Base-by-base conservation (phyloP, 2,329 filamentous ascomycete species). In the Cordyceps tenuipes region DNA sequence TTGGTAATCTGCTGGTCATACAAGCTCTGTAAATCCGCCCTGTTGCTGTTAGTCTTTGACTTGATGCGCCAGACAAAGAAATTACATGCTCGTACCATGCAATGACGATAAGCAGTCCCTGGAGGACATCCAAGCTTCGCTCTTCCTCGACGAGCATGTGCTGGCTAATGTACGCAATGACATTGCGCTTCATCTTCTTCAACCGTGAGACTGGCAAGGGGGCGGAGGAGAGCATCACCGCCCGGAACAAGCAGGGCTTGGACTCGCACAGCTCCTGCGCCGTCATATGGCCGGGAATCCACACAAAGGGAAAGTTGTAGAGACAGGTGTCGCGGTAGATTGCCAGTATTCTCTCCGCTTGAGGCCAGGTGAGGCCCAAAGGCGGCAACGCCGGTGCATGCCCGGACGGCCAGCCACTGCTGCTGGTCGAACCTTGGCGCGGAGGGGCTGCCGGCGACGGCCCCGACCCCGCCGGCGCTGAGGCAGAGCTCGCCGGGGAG, bases 71-170 rank as follows among this genome's bases (percentile, higher is more conserved):
- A 34, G 7, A 51, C 3, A 5, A 44, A 5, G 5, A 8, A 4
- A 3, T 19, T 19, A 15, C 3, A n/a, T 43, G 9, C 10, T 47
- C 68, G 54, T 69, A 80, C 79, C 79, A 81, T 23, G 76, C 72
- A 58, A 79, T 68, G 46, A 73, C 72, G 48, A 79, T 69, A 8
- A 81, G 62, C 9, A 80, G 66, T 0, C 77, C 79, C 64, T 80
- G 77, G 1, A 81, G 69, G 3, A 78, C 65, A 59, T 79, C 77
- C 9, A 81, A 60, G 17, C 69, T 71, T 36, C 69, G 69, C 44
- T 78, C 72, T 19, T 73, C 73, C 61, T 73, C 70, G 1, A 77
- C 70, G 0, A 81, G 54, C 53, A 78, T 66, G 39, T 74, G 73
- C 21, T 77, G 70, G 6, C 75, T 71, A 34, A 79, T 64, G 65